Conservation (phyloP, 2,329 filamentous ascomycete genomes). For the Teratosphaeria epicoccoides region DNA sequence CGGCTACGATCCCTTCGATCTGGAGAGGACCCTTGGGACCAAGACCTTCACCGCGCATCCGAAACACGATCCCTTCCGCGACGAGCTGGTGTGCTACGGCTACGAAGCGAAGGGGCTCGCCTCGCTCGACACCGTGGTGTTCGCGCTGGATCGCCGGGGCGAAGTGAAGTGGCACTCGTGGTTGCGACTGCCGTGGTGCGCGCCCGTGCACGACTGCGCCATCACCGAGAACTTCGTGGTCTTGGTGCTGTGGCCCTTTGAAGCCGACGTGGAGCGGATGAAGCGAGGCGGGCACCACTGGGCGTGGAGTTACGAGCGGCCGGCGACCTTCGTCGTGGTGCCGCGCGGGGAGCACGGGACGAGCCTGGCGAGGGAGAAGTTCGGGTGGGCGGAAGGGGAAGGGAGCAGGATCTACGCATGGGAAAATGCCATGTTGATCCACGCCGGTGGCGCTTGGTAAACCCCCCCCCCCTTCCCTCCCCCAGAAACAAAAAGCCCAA, state of each 20-base stretch:
- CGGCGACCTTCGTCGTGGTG: neutral
- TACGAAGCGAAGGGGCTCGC: conserved; percentile 31
- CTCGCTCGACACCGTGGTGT: conserved; percentile 30
- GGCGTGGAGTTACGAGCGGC: conserved; percentile 20
- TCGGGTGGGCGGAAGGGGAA: neutral
- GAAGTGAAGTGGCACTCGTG: conserved; percentile 31
- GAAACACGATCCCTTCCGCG: conserved; percentile 34
- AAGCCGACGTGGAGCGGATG: conserved; percentile 26
- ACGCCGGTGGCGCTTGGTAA: neutral
- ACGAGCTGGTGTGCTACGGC: conserved; percentile 33
- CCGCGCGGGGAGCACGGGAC: neutral
- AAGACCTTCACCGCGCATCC: conserved; percentile 37
- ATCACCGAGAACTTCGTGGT: conserved; percentile 31
- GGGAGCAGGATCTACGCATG: neutral
- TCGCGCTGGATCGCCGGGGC: conserved; percentile 30
- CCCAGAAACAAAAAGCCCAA: too few relatives aligned
- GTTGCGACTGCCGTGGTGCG: conserved; percentile 30
- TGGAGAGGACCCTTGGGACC: conserved; percentile 28
- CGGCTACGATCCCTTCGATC: conserved; percentile 26
- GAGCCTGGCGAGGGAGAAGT: neutral
- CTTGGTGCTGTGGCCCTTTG: conserved; percentile 30
- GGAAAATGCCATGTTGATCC: neutral
- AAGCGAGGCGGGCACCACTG: conserved; percentile 32
- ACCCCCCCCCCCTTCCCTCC: neutral
- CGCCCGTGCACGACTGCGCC: conserved; percentile 32